phyloP scores from a whole-genome alignment of 495 filamentous ascomycete species.

The Aspergillus ellipticus region DNA sequence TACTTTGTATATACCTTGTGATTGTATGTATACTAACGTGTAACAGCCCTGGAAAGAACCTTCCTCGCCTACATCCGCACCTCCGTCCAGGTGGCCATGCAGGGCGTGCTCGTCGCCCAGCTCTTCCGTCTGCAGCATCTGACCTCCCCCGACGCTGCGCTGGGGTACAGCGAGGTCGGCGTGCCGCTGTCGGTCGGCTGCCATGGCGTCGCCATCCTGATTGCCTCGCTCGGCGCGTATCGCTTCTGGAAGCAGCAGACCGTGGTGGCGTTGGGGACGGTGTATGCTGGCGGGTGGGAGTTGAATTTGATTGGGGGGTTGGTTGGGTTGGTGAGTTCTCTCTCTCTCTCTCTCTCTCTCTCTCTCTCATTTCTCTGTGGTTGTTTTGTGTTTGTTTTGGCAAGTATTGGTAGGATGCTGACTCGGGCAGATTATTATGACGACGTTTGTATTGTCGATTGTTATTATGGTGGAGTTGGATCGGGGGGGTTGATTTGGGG shows the following conservation, averaged over 20 bases:
- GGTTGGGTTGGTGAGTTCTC: constrained; percentile 16
- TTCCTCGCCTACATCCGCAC: constrained; percentile 77
- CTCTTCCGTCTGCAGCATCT: constrained; percentile 65
- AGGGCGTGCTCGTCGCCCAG: constrained; percentile 63
- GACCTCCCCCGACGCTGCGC: constrained; percentile 13
- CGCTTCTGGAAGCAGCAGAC: constrained; percentile 69
- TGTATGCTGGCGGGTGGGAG: constrained; percentile 67
- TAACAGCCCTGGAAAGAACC: constrained; percentile 69
- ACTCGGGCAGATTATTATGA: neutral
- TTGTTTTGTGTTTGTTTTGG: neutral
- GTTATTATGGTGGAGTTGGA: neutral
- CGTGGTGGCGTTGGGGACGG: constrained; percentile 61
- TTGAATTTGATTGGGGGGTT: constrained; percentile 51
- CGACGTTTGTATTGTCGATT: neutral
- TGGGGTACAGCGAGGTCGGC: constrained; percentile 62
- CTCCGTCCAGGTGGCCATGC: constrained; percentile 63
- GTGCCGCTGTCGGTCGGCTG: constrained; percentile 61
- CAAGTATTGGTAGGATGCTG: no score
- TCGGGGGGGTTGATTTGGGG: no score
- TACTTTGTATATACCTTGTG: no score
- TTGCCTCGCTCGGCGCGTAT: constrained; percentile 54
- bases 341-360: neutral
- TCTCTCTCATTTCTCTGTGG: no score
- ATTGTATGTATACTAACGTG: neutral
- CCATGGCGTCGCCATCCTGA: constrained; percentile 54